Percentiles rank a stretch among this genome's conserved stretches.
These are phyloP conservation scores for Pseudonitzschia multistriata DNA, from an alignment of 108 stramenopile species.

Conservation along the genomic window DNA sequence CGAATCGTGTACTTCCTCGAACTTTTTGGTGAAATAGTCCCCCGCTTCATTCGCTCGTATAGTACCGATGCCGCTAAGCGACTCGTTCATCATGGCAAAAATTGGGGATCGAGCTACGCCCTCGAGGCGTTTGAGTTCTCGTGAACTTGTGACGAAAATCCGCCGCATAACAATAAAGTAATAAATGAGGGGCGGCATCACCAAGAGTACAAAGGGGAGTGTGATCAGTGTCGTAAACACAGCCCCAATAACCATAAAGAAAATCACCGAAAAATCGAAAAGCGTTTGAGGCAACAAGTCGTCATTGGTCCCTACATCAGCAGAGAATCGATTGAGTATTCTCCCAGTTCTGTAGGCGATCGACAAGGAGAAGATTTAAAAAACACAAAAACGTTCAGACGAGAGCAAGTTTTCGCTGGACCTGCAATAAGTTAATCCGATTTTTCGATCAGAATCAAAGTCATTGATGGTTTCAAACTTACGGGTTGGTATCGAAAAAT, in stretches of 20 bases:
- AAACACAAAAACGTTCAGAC: background rate
- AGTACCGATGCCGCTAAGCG: conserved; percentile 83
- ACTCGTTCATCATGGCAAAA: conserved; percentile 86
- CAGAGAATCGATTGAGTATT: conserved; percentile 79
- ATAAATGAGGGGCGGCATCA: conserved; percentile 65
- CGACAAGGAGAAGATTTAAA: background rate
- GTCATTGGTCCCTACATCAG: conserved; percentile 83
- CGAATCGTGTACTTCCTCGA: conserved; percentile 66
- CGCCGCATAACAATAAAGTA: conserved; percentile 64
- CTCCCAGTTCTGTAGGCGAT: conserved; percentile 52
- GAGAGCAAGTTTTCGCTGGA: too few relatives aligned
- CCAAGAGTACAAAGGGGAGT: conserved; percentile 66
- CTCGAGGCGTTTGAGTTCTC: conserved; percentile 87
- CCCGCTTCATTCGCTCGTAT: conserved; percentile 76
- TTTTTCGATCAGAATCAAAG: too few relatives aligned
- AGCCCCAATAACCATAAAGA: conserved; percentile 69
- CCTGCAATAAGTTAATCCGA: too few relatives aligned
- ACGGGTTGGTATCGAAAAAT: conserved; percentile 93
- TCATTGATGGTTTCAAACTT: background rate
- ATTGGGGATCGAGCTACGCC: conserved; percentile 83
- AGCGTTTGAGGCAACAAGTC: conserved; percentile 71
- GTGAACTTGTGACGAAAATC: conserved; percentile 72
- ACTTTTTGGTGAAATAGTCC: conserved; percentile 62
- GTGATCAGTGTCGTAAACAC: conserved; percentile 60
- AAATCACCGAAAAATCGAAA: conserved; percentile 71